Evolutionary conservation across 1,284 basidiomycete genomes (phyloP), one percentile per base, ranked within the genome.

Genomic region (Ceratobasidium sp.): DNA sequence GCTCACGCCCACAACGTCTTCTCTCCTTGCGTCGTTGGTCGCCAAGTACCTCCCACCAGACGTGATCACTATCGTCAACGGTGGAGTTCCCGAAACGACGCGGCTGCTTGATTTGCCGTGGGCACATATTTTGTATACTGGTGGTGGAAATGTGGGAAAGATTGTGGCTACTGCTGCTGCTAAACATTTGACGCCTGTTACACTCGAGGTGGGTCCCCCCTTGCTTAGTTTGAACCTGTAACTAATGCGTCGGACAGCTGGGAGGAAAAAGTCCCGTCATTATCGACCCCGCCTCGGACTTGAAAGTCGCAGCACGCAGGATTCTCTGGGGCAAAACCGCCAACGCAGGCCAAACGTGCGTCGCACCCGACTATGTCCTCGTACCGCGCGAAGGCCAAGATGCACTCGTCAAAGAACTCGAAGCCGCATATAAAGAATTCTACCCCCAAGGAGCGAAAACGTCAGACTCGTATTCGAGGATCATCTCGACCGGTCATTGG

Each of bases 241-340:
- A 29, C 30, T 59, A 9, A 58, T 36, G 2, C n/a, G 36, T 56
- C 42, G 14, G 33, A 36, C 27, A 88, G 77, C 82, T 91, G 7
- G 89, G 89, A 30, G 89, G 90, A 62, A 96, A 96, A 79, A 91
- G 87, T 19, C 93, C 94, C 1, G 89, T 88, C 13, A 84, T 95
- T 73, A 79, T 96, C 57, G 89, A 94, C 75, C 81, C 88, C 0
- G 81, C 72, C 39, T 83, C 83, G 71, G 85, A 91, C 75, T 76
- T 90, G 67, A 80, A 83, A 66, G 77, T 80, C 8, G 80, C 85
- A 0, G 86, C 87, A 0, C 82, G 80, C 52, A 83, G 90, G 14
- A 80, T 92, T 54, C 78, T 95, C 41, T 93, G 91, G 87, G 92
- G 92, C 60, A 95, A 93, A 77, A 78, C 84, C 27, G 79, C 84